These are phyloP conservation scores for Corymbia maculata DNA, from an alignment of 345 rosid genomes.

Conservation along the genomic window DNA sequence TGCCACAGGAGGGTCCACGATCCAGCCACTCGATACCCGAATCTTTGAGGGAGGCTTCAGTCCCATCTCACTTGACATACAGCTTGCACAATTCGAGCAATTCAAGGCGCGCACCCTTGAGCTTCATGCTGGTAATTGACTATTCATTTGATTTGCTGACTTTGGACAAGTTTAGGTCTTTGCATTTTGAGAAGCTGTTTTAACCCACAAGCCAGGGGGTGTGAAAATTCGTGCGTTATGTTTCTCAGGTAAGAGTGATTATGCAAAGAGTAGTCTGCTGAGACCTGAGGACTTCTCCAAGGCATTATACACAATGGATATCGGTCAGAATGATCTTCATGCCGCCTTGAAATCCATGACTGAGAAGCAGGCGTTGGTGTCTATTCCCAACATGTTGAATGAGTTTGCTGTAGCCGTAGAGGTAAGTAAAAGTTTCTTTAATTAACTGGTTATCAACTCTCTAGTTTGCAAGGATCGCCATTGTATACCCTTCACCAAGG, in stretches of 20 bases:
- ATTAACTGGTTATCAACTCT: neutral
- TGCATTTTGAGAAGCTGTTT: neutral
- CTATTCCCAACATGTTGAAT: constrained; percentile 54
- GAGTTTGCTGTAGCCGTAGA: constrained; percentile 62
- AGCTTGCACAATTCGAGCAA: constrained; percentile 65
- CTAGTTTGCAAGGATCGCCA: neutral
- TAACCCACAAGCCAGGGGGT: neutral
- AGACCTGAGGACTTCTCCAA: constrained; percentile 68
- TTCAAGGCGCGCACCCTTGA: constrained; percentile 56
- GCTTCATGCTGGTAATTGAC: neutral
- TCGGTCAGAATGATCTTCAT: constrained; percentile 93
- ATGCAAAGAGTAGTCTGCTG: constrained; percentile 56
- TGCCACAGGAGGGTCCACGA: constrained; percentile 93
- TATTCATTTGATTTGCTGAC: neutral
- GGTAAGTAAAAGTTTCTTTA: neutral
- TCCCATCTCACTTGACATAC: constrained; percentile 81
- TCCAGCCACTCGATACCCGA: constrained; percentile 66
- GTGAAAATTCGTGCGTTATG: neutral
- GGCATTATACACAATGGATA: constrained; percentile 86
- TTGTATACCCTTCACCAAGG: neutral
- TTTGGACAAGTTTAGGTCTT: constrained; percentile 35
- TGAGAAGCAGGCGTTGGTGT: constrained; percentile 51
- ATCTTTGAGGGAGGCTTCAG: constrained; percentile 75
- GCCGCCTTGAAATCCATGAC: constrained; percentile 65
- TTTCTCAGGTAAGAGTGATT: constrained; percentile 30